Percentiles rank a stretch among this genome's conserved stretches.
Evolutionary conservation across 73 alveolate genomes (phyloP).

Genomic region (Paramecium primaurelia): DNA sequence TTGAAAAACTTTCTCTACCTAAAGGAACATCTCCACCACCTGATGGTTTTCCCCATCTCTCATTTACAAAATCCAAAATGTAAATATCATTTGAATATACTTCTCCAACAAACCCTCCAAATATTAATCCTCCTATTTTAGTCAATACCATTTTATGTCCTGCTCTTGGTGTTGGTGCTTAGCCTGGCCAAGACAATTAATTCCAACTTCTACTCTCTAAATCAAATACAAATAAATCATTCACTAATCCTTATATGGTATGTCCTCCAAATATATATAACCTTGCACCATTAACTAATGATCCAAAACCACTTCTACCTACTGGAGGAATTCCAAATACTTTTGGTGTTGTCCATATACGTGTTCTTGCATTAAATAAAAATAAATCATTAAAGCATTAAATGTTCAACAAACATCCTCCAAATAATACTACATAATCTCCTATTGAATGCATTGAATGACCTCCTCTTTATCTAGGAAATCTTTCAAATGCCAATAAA

Average conservation of each 20-base stretch:
- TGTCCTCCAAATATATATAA: conserved; percentile 58
- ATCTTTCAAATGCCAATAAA: conserved; percentile 23
- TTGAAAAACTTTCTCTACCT: conserved; percentile 57
- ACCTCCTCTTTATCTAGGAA: conserved; percentile 60
- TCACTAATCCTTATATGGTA: conserved; percentile 26
- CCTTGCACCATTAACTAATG: conserved; percentile 50
- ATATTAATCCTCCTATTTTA: conserved; percentile 23
- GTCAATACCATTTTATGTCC: conserved; percentile 47
- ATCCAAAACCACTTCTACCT: conserved; percentile 54
- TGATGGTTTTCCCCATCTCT: conserved; percentile 62
- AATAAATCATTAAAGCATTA: conserved; percentile 57
- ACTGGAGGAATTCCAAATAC: conserved; percentile 59
- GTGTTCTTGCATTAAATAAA: conserved; percentile 49
- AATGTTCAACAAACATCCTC: conserved; percentile 55
- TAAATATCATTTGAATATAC: conserved; percentile 43
- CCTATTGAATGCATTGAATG: conserved; percentile 55
- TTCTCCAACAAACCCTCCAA: conserved; percentile 57
- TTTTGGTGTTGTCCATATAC: conserved; percentile 51
- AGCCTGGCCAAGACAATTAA: conserved; percentile 32
- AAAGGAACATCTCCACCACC: conserved; percentile 55
- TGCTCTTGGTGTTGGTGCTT: conserved; percentile 53
- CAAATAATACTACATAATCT: conserved; percentile 44
- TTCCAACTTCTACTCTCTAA: conserved; percentile 60
- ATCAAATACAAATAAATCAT: conserved; percentile 48
- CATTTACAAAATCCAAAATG: conserved; percentile 54